Evolutionary conservation across 257 asterid genomes (phyloP).

Genomic region (Euphrasia confusa): DNA sequence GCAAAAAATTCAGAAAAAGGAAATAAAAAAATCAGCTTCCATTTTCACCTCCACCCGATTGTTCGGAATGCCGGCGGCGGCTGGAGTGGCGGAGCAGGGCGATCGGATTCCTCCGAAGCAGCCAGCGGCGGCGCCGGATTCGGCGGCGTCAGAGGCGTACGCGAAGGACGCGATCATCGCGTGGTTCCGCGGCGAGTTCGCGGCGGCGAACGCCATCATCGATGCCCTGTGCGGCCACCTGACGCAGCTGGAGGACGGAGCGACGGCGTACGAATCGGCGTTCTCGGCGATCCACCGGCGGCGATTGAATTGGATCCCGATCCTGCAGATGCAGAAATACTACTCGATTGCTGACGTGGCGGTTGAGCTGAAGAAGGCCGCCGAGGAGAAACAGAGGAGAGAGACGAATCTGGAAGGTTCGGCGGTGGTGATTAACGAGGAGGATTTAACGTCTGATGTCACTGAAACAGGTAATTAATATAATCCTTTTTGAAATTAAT

Average conservation of each 20-base stretch:
- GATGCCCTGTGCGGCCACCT: slow-evolving; percentile 80
- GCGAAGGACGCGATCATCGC: slow-evolving; percentile 87
- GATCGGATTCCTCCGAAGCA: slow-evolving; percentile 44
- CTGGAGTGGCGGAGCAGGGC: slow-evolving; percentile 48
- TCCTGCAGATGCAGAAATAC: slow-evolving; percentile 90
- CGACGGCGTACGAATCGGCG: slow-evolving; percentile 54
- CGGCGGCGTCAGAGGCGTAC: slow-evolving; percentile 42
- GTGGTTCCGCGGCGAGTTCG: slow-evolving; percentile 93
- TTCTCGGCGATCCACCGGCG: slow-evolving; percentile 79
- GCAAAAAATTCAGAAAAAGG: no score
- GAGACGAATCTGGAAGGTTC: slow-evolving; percentile 29
- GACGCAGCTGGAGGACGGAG: slow-evolving; percentile 56
- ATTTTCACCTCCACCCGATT: no score
- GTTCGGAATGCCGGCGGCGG: slow-evolving; percentile 73
- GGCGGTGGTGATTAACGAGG: slow-evolving; percentile 35
- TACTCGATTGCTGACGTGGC: slow-evolving; percentile 70
- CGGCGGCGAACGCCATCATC: slow-evolving; percentile 94
- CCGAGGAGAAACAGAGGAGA: slow-evolving; percentile 42
- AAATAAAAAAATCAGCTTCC: no score
- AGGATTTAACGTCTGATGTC: slow-evolving; percentile 30
- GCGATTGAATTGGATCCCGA: slow-evolving; percentile 95
- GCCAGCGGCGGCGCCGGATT: slow-evolving; percentile 34
- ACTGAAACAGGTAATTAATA: slow-evolving; percentile 11
- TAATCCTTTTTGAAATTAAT: background rate
- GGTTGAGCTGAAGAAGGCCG: slow-evolving; percentile 64